Base-by-base conservation (phyloP, 805 yeast species). In the Barnettozyma pratensis region DNA sequence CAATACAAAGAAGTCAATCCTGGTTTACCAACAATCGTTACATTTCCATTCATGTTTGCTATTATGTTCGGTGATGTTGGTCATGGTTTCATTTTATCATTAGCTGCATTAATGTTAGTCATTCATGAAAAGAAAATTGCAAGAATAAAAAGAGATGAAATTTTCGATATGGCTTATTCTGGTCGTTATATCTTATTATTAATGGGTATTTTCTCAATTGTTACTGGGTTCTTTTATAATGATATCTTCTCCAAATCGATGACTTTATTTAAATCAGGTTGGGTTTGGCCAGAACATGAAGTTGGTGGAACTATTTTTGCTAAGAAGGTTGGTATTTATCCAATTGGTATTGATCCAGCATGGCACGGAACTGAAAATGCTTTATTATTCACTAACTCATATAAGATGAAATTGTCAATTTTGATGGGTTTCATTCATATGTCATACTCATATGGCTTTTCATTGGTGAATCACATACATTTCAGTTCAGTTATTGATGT, bases 361-460 rank as follows among this genome's bases (percentile, higher is more conserved):
- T 94, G 99, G 99, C 99, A 94, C 67, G 97, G 97, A n/a, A 79
- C 98, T 41, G 99, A 94, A 56, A 94, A 94, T 72, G 83, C 83
- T 42, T 75, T 94, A 61, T 71, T 95, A 51, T 94, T 94, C 69
- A 79, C 96, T 48, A 94, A 94, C 71, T 91, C 98, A 4, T 94
- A 89, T 71, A 94, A 94, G 75, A 94, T 94, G 99, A 94, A 94
- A 68, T 74, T 94, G 53, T 90, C 98, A 2, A 85, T 94, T 50
- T 75, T 94, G 59, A 85, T 94, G 92, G 99, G 99, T 4, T 92
- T 85, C 69, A 69, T 80, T 39, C 99, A 94, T 69, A 94, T 94
- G 99, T 72, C 91, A 9, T 94, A 92, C 68, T 88, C 97, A 1
- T 84, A 80, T 64, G 65, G 81, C 66, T 90, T 91, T 62, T 89